These are phyloP conservation scores for Cladophialophora immunda DNA, from an alignment of 2,329 filamentous ascomycete species.

Conservation along the genomic window DNA sequence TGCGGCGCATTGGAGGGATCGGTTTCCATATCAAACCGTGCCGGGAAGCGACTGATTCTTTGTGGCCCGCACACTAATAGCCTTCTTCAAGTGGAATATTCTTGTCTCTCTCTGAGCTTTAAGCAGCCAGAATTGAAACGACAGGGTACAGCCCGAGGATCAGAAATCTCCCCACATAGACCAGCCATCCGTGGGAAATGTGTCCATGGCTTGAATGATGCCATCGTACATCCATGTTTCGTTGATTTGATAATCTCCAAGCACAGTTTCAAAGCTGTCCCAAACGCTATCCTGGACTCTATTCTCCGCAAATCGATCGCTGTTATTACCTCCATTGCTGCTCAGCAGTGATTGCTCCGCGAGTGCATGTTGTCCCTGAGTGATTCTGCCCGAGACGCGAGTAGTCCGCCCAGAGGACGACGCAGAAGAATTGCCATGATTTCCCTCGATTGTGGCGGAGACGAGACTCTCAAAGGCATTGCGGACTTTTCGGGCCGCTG, in stretches of 20 bases:
- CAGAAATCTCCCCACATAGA: constrained; percentile 2
- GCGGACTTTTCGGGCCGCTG: constrained; percentile 6
- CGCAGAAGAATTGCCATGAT: background rate
- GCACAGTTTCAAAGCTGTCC: background rate
- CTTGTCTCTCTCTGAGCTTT: background rate
- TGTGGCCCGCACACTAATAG: no score
- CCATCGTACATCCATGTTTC: background rate
- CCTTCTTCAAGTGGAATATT: background rate
- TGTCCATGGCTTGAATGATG: constrained; percentile 7
- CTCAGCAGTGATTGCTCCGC: background rate
- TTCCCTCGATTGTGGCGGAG: constrained; percentile 38
- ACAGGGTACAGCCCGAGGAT: background rate
- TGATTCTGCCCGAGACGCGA: background rate
- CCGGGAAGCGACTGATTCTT: background rate
- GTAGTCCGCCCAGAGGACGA: background rate
- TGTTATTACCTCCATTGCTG: background rate
- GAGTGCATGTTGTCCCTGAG: background rate
- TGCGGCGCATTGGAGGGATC: background rate
- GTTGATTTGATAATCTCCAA: background rate
- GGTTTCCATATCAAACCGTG: background rate
- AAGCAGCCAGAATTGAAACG: background rate
- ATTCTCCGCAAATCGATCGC: background rate
- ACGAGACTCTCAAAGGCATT: constrained; percentile 11
- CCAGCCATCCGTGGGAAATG: background rate
- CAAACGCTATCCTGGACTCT: background rate